Percentiles rank a stretch among this genome's conserved stretches.
Evolutionary conservation across 2,329 filamentous ascomycete genomes (phyloP).

Genomic region (Ophiostoma tasmaniense): DNA sequence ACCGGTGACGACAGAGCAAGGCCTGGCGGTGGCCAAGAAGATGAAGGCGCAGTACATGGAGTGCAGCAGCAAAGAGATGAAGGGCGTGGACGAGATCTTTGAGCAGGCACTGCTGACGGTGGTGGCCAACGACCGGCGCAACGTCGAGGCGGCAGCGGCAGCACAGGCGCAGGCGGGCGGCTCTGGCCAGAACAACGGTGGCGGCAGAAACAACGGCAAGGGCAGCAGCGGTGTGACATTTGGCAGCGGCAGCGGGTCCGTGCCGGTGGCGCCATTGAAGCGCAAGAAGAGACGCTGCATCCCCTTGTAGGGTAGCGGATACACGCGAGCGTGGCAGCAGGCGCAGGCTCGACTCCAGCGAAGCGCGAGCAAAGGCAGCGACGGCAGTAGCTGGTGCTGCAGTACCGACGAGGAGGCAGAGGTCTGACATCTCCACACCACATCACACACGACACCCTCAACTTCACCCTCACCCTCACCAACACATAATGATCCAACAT

Average conservation of each 20-base stretch:
- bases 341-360: constrained; percentile 6
- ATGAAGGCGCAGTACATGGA: constrained; percentile 97
- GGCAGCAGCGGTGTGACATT: constrained; percentile 27
- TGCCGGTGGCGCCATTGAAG: constrained; percentile 43
- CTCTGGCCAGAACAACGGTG: constrained; percentile 21
- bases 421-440: neutral
- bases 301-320: constrained; percentile 51
- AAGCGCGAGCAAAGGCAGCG: neutral
- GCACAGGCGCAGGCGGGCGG: constrained; percentile 1
- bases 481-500: constrained; percentile 22
- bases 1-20: constrained; percentile 86
- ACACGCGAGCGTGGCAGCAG: constrained; percentile 11
- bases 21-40: constrained; percentile 75
- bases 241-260: constrained; percentile 24
- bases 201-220: constrained; percentile 22
- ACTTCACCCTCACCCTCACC: neutral
- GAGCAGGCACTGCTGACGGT: constrained; percentile 83
- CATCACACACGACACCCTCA: neutral
- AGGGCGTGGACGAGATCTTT: constrained; percentile 93
- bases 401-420: neutral
- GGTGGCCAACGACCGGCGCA: constrained; percentile 68
- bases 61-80: constrained; percentile 97
- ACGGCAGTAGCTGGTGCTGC: neutral
- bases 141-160: constrained; percentile 41
- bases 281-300: constrained; percentile 80